Conservation (phyloP, 768 basidiomycete genomes). For the Lentinula edodes region DNA sequence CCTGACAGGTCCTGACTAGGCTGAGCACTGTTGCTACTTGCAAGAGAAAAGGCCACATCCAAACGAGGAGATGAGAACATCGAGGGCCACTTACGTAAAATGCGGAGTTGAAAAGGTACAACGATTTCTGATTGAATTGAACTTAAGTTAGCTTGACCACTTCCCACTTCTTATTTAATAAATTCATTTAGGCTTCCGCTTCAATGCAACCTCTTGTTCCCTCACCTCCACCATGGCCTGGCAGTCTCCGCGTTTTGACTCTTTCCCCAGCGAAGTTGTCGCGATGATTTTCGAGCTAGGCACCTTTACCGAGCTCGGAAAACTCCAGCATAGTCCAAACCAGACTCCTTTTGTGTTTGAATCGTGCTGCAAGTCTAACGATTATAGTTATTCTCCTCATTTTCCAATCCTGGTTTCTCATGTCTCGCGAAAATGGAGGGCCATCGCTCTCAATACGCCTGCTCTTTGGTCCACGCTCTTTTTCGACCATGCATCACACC, state of each 20-base stretch:
- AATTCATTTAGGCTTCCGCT: neutral
- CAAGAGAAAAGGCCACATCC: neutral
- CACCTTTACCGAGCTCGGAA: conserved; percentile 27
- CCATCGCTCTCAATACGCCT: conserved; percentile 44
- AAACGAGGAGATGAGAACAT: no score
- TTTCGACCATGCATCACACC: conserved; percentile 45
- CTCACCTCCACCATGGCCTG: neutral
- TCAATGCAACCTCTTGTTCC: conserved; percentile 1
- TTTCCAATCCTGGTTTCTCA: conserved; percentile 56
- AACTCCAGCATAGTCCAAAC: conserved; percentile 27
- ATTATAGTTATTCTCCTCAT: conserved; percentile 30
- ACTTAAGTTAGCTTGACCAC: neutral
- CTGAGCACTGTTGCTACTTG: neutral
- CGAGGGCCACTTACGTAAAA: neutral
- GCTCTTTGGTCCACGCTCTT: conserved; percentile 53
- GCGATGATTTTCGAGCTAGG: conserved; percentile 53
- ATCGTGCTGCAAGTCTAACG: conserved; percentile 29
- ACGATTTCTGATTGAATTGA: neutral
- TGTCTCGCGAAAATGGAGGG: conserved; percentile 53
- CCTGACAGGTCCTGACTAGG: neutral
- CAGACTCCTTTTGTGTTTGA: conserved; percentile 46
- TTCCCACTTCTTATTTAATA: neutral
- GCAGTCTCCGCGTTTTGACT: neutral
- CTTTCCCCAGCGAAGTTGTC: conserved; percentile 54
- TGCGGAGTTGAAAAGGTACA: neutral